Evolutionary conservation across 176 grass and related monocot species (phyloP).

Genomic region (Juncus effusus): DNA sequence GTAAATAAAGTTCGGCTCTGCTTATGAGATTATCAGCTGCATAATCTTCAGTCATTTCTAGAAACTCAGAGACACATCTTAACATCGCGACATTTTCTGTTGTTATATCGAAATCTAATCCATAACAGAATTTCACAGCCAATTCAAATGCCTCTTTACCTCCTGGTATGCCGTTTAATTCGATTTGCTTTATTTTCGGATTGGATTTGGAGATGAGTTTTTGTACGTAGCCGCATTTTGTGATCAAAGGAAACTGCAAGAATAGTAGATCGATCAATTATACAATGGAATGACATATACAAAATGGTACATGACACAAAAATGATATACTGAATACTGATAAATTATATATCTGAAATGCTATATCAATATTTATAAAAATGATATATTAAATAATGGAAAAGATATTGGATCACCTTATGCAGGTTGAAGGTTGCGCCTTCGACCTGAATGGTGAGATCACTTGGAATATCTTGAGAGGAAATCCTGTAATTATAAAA

Average conservation of each 20-base stretch:
- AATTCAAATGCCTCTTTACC: conserved; percentile 66
- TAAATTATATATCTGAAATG: neutral
- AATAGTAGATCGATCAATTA: neutral
- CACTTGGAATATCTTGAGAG: conserved; percentile 67
- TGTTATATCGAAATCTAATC: conserved; percentile 60
- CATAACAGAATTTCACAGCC: conserved; percentile 68
- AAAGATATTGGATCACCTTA: conserved; percentile 46
- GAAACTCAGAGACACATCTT: conserved; percentile 69
- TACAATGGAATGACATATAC: no score
- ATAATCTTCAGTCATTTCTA: conserved; percentile 79
- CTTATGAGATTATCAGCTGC: conserved; percentile 40
- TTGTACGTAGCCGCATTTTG: conserved; percentile 69
- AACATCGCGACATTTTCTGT: conserved; percentile 65
- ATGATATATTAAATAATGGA: neutral
- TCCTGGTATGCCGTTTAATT: conserved; percentile 61
- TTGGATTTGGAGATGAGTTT: conserved; percentile 30
- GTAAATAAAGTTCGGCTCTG: conserved; percentile 41
- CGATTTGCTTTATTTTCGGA: conserved; percentile 28
- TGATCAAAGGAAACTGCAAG: conserved; percentile 53
- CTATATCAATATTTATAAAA: conserved; percentile 5
- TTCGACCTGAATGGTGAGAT: conserved; percentile 59
- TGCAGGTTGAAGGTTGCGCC: conserved; percentile 57
- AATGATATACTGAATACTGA: neutral
- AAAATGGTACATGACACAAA: neutral
- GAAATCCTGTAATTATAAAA: conserved; percentile 49